Conservation (phyloP, 805 yeast species). For the Kluyveromyces dobzhanskii region DNA sequence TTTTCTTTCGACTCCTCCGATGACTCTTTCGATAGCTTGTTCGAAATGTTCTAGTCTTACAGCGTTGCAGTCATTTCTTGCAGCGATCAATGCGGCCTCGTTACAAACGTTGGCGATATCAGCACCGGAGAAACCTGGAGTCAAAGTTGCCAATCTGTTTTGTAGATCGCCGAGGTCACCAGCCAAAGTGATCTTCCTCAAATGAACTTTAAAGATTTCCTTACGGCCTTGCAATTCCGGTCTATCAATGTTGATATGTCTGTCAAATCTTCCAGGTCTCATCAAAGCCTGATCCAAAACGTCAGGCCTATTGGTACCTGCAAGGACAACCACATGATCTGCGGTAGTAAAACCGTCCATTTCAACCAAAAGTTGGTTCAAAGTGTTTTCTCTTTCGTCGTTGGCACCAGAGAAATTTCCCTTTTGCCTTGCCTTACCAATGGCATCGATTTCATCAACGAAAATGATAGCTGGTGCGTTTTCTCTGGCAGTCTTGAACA, state of each 20-base stretch:
- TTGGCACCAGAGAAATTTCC: slow-evolving; percentile 72
- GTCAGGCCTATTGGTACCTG: slow-evolving; percentile 93
- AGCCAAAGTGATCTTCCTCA: slow-evolving; percentile 46
- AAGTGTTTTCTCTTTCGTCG: slow-evolving; percentile 89
- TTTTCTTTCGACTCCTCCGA: slow-evolving; percentile 89
- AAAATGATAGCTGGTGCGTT: slow-evolving; percentile 87
- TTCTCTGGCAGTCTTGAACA: slow-evolving; percentile 81
- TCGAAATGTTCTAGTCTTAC: slow-evolving; percentile 75
- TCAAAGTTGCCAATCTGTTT: slow-evolving; percentile 81
- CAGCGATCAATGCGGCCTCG: slow-evolving; percentile 91
- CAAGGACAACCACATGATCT: slow-evolving; percentile 87
- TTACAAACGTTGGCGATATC: slow-evolving; percentile 93
- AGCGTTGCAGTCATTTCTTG: slow-evolving; percentile 55
- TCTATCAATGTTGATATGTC: slow-evolving; percentile 77
- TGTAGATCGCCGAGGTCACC: slow-evolving; percentile 51
- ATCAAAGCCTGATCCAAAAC: slow-evolving; percentile 81
- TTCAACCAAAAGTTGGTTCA: slow-evolving; percentile 86
- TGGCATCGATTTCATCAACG: slow-evolving; percentile 94
- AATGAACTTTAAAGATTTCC: slow-evolving; percentile 75
- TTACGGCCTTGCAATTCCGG: slow-evolving; percentile 89
- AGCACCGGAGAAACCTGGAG: slow-evolving; percentile 95
- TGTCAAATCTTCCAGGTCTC: slow-evolving; percentile 93
- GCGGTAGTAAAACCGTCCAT: slow-evolving; percentile 90
- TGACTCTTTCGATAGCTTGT: slow-evolving; percentile 86
- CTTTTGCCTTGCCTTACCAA: slow-evolving; percentile 76